Evolutionary conservation across 1,284 basidiomycete species (phyloP).

Genomic region (Lentinula novae-zelandiae): DNA sequence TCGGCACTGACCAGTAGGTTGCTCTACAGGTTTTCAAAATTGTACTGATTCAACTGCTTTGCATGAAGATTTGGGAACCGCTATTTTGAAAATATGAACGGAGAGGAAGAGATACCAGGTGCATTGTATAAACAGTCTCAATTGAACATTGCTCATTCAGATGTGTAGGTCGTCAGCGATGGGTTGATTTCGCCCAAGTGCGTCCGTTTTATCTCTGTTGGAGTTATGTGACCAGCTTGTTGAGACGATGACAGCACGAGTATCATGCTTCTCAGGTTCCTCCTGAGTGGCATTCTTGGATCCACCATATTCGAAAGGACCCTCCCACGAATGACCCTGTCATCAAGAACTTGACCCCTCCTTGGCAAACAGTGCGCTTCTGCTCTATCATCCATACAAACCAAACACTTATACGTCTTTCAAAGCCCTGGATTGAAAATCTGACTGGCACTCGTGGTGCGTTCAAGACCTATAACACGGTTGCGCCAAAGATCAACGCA

Average conservation of each 20-base stretch:
- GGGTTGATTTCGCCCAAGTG: slow-evolving; percentile 90
- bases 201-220: slow-evolving; percentile 15
- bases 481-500: slow-evolving; percentile 71
- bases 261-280: slow-evolving; percentile 88
- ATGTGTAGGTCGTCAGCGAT: slow-evolving; percentile 78
- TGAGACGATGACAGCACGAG: slow-evolving; percentile 54
- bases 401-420: slow-evolving; percentile 3
- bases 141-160: background rate
- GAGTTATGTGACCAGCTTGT: background rate
- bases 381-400: background rate
- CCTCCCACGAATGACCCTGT: slow-evolving; percentile 75
- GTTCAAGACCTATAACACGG: slow-evolving; percentile 87
- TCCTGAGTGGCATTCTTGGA: slow-evolving; percentile 94
- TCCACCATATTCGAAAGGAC: slow-evolving; percentile 83
- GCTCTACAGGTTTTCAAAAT: background rate
- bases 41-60: slow-evolving; percentile 2
- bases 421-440: slow-evolving; percentile 79
- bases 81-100: slow-evolving; percentile 88
- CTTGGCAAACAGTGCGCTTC: slow-evolving; percentile 79
- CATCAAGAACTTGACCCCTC: slow-evolving; percentile 62
- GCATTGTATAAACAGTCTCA: slow-evolving; percentile 20
- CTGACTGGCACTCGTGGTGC: slow-evolving; percentile 89
- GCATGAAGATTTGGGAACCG: slow-evolving; percentile 76
- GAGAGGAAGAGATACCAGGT: slow-evolving; percentile 85
- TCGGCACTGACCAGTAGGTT: slow-evolving; percentile 83